Percentiles rank a stretch among this genome's conserved stretches.
phyloP scores from a whole-genome alignment of 2,329 filamentous ascomycete species.

The Talaromyces sp. region DNA sequence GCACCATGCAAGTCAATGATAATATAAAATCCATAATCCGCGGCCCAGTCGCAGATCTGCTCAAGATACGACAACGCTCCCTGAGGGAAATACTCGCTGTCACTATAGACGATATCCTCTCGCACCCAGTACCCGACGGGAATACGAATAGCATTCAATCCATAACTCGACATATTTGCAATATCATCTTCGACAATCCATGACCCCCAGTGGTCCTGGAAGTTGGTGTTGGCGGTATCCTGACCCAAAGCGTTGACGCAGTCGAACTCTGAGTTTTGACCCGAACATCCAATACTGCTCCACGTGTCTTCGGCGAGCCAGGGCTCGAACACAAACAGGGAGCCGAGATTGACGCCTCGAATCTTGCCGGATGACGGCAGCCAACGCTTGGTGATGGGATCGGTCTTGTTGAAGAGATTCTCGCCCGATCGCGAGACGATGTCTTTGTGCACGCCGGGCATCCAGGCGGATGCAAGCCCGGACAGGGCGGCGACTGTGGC shows the following conservation, averaged over 20 bases:
- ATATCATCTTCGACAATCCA: slow-evolving; percentile 52
- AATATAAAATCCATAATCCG: slow-evolving; percentile 50
- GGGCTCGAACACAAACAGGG: slow-evolving; percentile 52
- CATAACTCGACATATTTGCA: slow-evolving; percentile 47
- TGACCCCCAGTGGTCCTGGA: slow-evolving; percentile 49
- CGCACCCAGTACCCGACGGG: slow-evolving; percentile 56
- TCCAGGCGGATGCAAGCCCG: slow-evolving; percentile 14
- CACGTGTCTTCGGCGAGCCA: slow-evolving; percentile 51
- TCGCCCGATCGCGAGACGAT: slow-evolving; percentile 13
- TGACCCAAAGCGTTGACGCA: slow-evolving; percentile 51
- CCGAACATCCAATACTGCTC: slow-evolving; percentile 48
- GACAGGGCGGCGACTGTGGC: slow-evolving; percentile 4
- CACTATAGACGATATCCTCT: slow-evolving; percentile 47
- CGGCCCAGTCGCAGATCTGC: slow-evolving; percentile 48
- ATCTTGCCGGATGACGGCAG: slow-evolving; percentile 38
- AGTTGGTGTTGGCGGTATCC: slow-evolving; percentile 45
- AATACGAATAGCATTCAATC: slow-evolving; percentile 54
- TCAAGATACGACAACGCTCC: slow-evolving; percentile 49
- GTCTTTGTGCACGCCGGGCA: slow-evolving; percentile 18
- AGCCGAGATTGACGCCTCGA: slow-evolving; percentile 55
- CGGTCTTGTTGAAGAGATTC: slow-evolving; percentile 17
- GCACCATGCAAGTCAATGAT: slow-evolving; percentile 54
- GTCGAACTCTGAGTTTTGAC: slow-evolving; percentile 51
- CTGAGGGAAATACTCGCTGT: slow-evolving; percentile 51
- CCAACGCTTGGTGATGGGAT: slow-evolving; percentile 10